Evolutionary conservation across 805 yeast species (phyloP), one percentile per base, ranked within the genome.

Genomic region (Suhomyces vadensis): DNA sequence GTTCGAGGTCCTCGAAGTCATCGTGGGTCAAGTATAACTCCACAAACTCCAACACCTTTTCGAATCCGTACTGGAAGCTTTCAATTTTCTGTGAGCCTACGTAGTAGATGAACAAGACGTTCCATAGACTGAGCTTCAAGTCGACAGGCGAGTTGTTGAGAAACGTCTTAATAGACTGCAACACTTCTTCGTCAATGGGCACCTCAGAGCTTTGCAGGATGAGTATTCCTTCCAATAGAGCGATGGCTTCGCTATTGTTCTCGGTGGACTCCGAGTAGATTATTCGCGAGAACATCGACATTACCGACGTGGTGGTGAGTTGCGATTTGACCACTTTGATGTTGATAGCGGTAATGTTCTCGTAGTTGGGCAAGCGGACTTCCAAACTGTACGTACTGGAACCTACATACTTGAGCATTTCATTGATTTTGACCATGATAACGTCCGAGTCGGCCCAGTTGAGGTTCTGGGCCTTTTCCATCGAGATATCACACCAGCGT

Each of bases 71-170:
- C 31, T 73, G 68, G 25, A 75, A 71, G 19, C 74, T 69, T 0
- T 61, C 60, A 2, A 63, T 33, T 17, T 57, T 49, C 6, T 49
- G 40, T 11, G 51, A 54, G 6, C 54, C 58, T 17, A 55, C 57
- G 53, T 85, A 87, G 43, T 75, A 75, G 49, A 76, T 79, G 38
- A 88, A 73, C 13, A 91, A 66, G 19, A 85, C 73, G 24, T 78
- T 79, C 95, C 97, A 91, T 2, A 94, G 64, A 42, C 83, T 82
- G 29, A 90, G 65, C 44, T 78, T 79, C 58, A 89, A 74, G 17
- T 79, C 83, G 17, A 85, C 67, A 0, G 94, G 79, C 0, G 95
- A 81, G 9, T 68, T 70, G 2, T 70, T 64, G 11, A 94, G 68
- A 56, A 92, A 88, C 9, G 68, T 61, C 17, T 74, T 69, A 60